Conservation (phyloP, 192 early-diverging fungal species). For the Umbelopsis vinacea region DNA sequence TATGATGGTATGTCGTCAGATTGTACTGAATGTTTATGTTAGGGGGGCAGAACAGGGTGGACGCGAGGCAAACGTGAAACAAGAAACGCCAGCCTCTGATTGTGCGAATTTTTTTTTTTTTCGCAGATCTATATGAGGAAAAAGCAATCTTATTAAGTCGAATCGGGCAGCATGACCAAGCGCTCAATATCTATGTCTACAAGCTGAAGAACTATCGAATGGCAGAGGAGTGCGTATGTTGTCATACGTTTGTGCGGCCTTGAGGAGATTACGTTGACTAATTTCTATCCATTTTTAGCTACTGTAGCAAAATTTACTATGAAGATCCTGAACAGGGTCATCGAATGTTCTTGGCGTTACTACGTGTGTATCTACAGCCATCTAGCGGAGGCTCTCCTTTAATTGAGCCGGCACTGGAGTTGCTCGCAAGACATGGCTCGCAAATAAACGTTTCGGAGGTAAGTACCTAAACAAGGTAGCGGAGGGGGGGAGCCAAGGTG, state of each 20-base stretch:
- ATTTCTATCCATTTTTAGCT: constrained; percentile 52
- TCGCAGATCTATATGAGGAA: constrained; percentile 77
- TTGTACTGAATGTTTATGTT: background rate
- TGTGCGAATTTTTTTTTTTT: background rate
- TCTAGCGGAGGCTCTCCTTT: constrained; percentile 47
- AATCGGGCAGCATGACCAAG: constrained; percentile 86
- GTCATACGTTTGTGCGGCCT: background rate
- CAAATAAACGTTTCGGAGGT: constrained; percentile 61
- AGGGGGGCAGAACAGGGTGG: background rate
- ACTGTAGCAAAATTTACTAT: constrained; percentile 61
- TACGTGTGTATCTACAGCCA: constrained; percentile 65
- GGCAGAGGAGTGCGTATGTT: constrained; percentile 66
- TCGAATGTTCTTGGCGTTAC: constrained; percentile 66
- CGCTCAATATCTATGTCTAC: constrained; percentile 81
- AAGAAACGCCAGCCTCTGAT: background rate
- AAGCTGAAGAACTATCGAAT: constrained; percentile 70
- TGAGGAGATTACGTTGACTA: background rate
- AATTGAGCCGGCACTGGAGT: constrained; percentile 61
- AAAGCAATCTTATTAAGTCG: constrained; percentile 78
- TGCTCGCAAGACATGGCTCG: constrained; percentile 68
- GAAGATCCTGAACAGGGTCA: constrained; percentile 51
- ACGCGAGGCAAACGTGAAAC: too few relatives aligned
- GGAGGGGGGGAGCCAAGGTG: too few relatives aligned
- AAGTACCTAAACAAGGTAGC: background rate
- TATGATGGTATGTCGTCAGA: constrained; percentile 57